Conservation (phyloP, 2,329 filamentous ascomycete species). For the Stylonectria norvegica region DNA sequence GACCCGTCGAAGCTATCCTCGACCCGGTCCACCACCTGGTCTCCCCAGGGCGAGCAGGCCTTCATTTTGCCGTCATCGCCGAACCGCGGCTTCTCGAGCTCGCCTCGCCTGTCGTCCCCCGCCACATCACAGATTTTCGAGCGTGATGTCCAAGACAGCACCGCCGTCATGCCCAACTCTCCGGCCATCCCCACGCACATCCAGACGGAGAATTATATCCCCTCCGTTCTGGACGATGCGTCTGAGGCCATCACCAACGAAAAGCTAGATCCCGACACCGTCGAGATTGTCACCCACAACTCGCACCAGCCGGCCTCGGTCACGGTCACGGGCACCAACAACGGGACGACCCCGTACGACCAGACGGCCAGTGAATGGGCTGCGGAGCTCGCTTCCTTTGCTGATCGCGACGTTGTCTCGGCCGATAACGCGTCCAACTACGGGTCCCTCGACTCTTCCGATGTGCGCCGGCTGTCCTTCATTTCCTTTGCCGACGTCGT, state of each 20-base stretch:
- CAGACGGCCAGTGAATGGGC: constrained; percentile 49
- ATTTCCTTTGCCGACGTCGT: constrained; percentile 97
- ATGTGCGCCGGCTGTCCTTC: constrained; percentile 83
- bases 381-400: constrained; percentile 56
- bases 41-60: constrained; percentile 41
- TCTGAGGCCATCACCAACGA: constrained; percentile 88
- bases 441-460: constrained; percentile 68
- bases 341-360: constrained; percentile 34
- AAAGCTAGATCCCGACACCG: constrained; percentile 78
- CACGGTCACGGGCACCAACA: constrained; percentile 55
- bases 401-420: constrained; percentile 39
- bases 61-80: constrained; percentile 60
- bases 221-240: constrained; percentile 84
- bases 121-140: constrained; percentile 84
- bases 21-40: constrained; percentile 42
- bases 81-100: constrained; percentile 62
- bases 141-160: constrained; percentile 84
- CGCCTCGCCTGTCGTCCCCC: constrained; percentile 73
- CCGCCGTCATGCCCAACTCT: constrained; percentile 63
- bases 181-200: constrained; percentile 92
- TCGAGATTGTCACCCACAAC: constrained; percentile 87
- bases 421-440: constrained; percentile 71
- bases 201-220: constrained; percentile 90
- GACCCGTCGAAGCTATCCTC: constrained; percentile 37
- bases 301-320: constrained; percentile 76